Evolutionary conservation across 2,329 filamentous ascomycete genomes (phyloP), one percentile per base, ranked within the genome.

Genomic region (Pseudocercospora macadamiae): DNA sequence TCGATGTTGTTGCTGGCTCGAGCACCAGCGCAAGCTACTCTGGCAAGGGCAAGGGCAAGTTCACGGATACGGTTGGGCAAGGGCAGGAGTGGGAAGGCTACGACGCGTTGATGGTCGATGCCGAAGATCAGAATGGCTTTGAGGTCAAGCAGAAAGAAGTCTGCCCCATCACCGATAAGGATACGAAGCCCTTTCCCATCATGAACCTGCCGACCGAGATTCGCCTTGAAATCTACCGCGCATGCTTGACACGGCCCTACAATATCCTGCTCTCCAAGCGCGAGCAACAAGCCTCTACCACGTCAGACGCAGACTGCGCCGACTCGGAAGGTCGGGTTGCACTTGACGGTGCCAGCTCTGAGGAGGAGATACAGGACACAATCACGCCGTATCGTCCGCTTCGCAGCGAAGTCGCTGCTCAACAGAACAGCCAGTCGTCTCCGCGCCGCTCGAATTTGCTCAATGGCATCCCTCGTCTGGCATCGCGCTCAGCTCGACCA

Each of bases 121-220:
- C 30, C 12, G 57, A 54, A 18, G 49, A 51, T 5, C 19, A 37
- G 18, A 36, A n/a, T n/a, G n/a, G n/a, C n/a, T n/a, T 32, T 16
- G 48, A 14, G 6, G 25, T 12, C 2, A 45, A 25, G 23, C 30
- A 42, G n/a, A 52, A 51, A 14, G 53, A 58, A 9, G 23, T 57
- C 8, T 65, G 66, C 52, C 61, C 65, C 14, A 60, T 67, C 58
- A 60, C 37, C 23, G 66, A 67, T 54, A 63, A 63, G 54, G 59
- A 68, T 52, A 55, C 55, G 28, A 64, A 60, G 26, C 61, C 63
- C 1, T 71, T 79, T 60, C 72, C 70, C 1, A 73, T 79, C 61
- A 75, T 78, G 72, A 64, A 73, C 10, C 68, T 79, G n/a, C 77
- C 77, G 2, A 73, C 77, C n/a, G 78, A 80, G 63, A 71, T 80